Evolutionary conservation across 768 basidiomycete species (phyloP).

Genomic region (Ephemerocybe angulata): DNA sequence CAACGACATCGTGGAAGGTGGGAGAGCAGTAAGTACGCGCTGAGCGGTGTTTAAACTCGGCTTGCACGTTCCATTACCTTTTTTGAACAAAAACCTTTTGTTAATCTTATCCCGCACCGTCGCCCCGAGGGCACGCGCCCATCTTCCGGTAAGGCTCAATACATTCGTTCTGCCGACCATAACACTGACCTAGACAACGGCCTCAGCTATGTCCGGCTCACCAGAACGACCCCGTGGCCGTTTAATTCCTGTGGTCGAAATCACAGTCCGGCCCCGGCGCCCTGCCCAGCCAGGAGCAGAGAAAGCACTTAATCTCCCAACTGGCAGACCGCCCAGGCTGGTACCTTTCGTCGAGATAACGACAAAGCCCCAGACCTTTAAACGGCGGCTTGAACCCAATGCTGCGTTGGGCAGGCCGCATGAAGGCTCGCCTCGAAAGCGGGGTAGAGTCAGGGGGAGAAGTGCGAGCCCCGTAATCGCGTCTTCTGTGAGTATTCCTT

Average conservation of each 20-base stretch:
- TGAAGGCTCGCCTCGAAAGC: not conserved
- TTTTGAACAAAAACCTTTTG: not conserved
- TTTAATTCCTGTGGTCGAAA: too few relatives aligned
- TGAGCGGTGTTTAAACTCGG: constrained; percentile 37
- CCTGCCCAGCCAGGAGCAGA: too few relatives aligned
- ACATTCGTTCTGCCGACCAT: too few relatives aligned
- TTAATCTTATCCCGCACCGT: not conserved
- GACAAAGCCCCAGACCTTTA: not conserved
- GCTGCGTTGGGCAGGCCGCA: too few relatives aligned
- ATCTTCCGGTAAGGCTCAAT: not conserved
- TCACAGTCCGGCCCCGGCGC: too few relatives aligned
- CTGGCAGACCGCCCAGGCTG: too few relatives aligned
- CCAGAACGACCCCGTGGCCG: not conserved
- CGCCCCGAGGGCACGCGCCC: not conserved
- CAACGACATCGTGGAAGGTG: constrained; percentile 55
- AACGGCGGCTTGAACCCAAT: not conserved
- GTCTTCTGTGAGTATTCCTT: not conserved
- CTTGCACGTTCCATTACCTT: constrained; percentile 7
- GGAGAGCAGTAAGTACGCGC: constrained; percentile 20
- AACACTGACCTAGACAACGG: too few relatives aligned
- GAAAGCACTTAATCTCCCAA: too few relatives aligned
- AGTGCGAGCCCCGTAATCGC: not conserved
- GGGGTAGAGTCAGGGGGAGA: not conserved
- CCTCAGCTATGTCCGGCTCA: not conserved
- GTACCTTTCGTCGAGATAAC: not conserved